A percentile compares a stretch with the other conserved stretches of the same genome.
These are phyloP conservation scores for Talaromyces islandicus DNA, from an alignment of 2,329 filamentous ascomycete genomes.

Conservation along the genomic window DNA sequence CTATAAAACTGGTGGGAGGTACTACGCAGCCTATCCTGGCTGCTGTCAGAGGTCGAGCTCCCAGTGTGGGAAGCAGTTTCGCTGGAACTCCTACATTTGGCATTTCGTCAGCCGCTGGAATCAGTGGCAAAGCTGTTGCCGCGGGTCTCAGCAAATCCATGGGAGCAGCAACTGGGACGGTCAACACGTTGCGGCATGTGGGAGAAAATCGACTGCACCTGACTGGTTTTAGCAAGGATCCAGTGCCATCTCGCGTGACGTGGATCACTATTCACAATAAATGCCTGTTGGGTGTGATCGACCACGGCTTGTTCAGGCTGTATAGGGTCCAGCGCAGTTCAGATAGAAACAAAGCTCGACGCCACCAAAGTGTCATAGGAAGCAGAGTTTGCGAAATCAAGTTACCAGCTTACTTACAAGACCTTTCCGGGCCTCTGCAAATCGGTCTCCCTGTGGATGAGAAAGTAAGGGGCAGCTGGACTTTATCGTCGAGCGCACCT, in stretches of 20 bases:
- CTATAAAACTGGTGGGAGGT: conserved; percentile 62
- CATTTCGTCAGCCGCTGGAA: conserved; percentile 41
- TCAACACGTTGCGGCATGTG: conserved; percentile 42
- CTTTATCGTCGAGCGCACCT: conserved; percentile 32
- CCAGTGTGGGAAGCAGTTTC: conserved; percentile 40
- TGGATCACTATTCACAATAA: conserved; percentile 41
- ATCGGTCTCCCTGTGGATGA: conserved; percentile 48
- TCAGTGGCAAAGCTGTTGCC: conserved; percentile 43
- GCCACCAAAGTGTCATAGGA: conserved; percentile 48
- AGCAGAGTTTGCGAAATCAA: conserved; percentile 62
- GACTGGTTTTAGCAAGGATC: conserved; percentile 32
- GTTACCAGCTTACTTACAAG: conserved; percentile 58
- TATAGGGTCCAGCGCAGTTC: conserved; percentile 36
- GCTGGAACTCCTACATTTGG: conserved; percentile 39
- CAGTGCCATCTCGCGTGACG: conserved; percentile 36
- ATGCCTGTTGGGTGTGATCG: conserved; percentile 39
- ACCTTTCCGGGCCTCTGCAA: conserved; percentile 51
- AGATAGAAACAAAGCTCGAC: conserved; percentile 50
- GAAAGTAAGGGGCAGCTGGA: conserved; percentile 34
- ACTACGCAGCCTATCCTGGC: conserved; percentile 58
- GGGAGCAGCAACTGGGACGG: conserved; percentile 43
- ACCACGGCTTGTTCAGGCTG: conserved; percentile 39
- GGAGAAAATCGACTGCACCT: conserved; percentile 46
- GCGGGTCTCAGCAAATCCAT: conserved; percentile 46
- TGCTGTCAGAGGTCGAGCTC: conserved; percentile 53